Base-by-base conservation (phyloP, 169 alveolate genomes). In the Theileria annulata region DNA sequence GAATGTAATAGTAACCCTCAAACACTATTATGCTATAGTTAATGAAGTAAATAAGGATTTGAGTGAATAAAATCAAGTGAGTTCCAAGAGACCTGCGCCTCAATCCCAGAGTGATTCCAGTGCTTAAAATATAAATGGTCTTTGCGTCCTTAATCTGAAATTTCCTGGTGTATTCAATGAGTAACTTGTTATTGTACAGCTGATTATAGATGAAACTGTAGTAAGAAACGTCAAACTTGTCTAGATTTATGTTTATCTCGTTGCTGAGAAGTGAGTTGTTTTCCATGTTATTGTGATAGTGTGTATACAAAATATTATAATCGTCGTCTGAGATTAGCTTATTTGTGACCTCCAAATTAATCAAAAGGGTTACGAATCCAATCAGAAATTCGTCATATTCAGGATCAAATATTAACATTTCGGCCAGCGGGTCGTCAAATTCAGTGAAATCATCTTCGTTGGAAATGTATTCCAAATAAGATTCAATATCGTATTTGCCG, bases 61-160 rank as follows among this genome's bases (percentile, higher is more conserved):
- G 87, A 37, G 59, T 66, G 66, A 77, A 84, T 54, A 84, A 35
- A 9, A 84, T 72, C 84, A 84, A 25, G 33, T 63, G 64, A 30
- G 85, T 71, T 21, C 90, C 90, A 48, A 84, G 54, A 23, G 64
- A 5, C 25, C 87, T 75, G 21, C 77, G 31, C 33, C 87, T 74
- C 8, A 84, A 75, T 49, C 87, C 86, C 82, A 77, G 58, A 10
- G 87, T 84, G 9, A 84, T 42, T 6, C 90, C 90, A 2, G 90
- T 85, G 25, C 87, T 84, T 42, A 84, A 49, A 13, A 84, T 25
- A 60, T 84, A 84, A 9, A 77, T 64, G 23, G 80, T 84, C 56
- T 84, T 82, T 31, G 79, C 73, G 13, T 66, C 54, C 25, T 68
- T 25, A 13, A 82, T 25, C 56, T 64, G 30, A 68, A 68, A 69